Conservation (phyloP, 345 rosid genomes). For the Eucalyptus grandis region DNA sequence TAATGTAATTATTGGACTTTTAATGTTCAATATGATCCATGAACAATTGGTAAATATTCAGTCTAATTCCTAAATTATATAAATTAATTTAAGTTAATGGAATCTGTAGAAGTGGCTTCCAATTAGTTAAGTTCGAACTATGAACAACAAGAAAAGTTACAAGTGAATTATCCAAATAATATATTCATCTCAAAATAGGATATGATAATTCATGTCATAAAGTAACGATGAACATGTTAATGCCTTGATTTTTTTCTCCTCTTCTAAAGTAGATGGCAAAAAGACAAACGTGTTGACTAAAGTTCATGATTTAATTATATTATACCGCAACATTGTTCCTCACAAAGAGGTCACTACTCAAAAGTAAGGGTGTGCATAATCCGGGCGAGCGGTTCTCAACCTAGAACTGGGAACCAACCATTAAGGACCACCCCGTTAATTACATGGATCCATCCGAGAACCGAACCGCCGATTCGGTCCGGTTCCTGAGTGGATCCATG, state of each 20-base stretch:
- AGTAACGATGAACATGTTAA: neutral
- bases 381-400: fast-evolving
- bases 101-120: fast-evolving
- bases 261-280: neutral
- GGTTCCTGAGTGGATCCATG: fast-evolving
- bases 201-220: neutral
- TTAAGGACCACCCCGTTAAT: fast-evolving
- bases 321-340: too few species aligned
- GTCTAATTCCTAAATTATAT: too few species aligned
- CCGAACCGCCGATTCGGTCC: fast-evolving
- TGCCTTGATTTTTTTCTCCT: neutral
- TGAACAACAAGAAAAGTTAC: neutral
- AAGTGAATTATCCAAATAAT: neutral
- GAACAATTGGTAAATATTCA: too few species aligned
- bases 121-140: neutral
- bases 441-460: fast-evolving
- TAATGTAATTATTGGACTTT: too few species aligned
- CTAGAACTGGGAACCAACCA: fast-evolving
- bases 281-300: neutral
- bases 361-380: too few species aligned
- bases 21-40: too few species aligned
- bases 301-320: too few species aligned
- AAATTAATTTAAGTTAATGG: too few species aligned
- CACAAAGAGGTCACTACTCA: too few species aligned
- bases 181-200: neutral